Evolutionary conservation across 352 stramenopile genomes (phyloP), one percentile per base, ranked within the genome.

Genomic region (Globisporangium orthogonon): DNA sequence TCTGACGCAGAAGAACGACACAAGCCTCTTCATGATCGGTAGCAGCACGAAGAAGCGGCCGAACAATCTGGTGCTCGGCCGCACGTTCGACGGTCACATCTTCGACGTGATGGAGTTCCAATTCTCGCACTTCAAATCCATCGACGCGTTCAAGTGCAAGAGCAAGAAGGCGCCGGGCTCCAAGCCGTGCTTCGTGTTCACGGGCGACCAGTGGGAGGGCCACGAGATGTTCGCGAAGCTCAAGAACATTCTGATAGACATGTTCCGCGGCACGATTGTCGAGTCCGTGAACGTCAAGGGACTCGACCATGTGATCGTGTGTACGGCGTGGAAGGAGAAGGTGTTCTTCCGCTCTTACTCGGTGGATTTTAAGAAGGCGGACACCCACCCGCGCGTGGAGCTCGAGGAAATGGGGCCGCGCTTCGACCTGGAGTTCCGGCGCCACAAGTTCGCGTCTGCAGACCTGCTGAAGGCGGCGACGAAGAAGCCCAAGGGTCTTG

Each of bases 41-140:
- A 97, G 82, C 71, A 91, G 96, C 83, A 99, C 97, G 60, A 99
- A 99, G 78, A 99, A 99, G 73, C 85, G 97, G 65, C 93, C 96
- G 17, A 98, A 98, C 77, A 99, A 99, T 69, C 69, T 99, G 31
- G 83, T 99, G 18, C 67, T 99, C 44, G 97, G 97, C 13, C 85
- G 97, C 60, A 98, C 94, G 11, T 99, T 98, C 69, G 97, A 99
- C 75, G 93, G 93, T 35, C 89, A 98, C 74, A 86, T 99, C 29
- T 72, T 99, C 49, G 97, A 99, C 72, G 97, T 99, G 72, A 88
- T 98, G 57, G 97, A 99, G 84, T 74, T 99, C 18, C 91, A 90
- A 29, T 93, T 99, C 56, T 83, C 95, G 35, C 89, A 97, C 54
- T 99, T 98, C 67, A 96, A 97, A 62, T 85, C 87, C 17, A 87